Percentiles rank a stretch among this genome's conserved stretches.
Evolutionary conservation across 805 yeast species (phyloP).

Genomic region (Yamadazyma scolyti): DNA sequence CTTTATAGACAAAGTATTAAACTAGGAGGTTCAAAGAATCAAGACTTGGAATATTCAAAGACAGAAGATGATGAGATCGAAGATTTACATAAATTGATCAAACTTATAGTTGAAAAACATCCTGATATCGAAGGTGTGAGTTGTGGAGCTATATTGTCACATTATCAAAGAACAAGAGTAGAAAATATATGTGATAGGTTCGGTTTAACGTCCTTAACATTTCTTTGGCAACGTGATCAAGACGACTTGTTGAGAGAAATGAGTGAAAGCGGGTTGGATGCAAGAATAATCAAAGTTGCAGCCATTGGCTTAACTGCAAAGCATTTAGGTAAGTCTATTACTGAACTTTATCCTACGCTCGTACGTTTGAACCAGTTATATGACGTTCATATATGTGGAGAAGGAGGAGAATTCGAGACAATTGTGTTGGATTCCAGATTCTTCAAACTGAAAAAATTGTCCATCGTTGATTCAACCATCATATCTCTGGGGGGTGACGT

Average conservation of each 20-base stretch:
- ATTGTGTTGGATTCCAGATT: constrained; percentile 88
- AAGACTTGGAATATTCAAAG: constrained; percentile 61
- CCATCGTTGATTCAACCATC: constrained; percentile 35
- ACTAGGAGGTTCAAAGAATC: constrained; percentile 63
- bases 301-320: constrained; percentile 72
- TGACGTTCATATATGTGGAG: constrained; percentile 95
- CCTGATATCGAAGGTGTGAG: constrained; percentile 84
- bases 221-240: constrained; percentile 89
- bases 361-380: constrained; percentile 54
- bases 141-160: constrained; percentile 93
- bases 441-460: constrained; percentile 53
- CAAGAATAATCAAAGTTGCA: constrained; percentile 87
- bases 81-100: constrained; percentile 60
- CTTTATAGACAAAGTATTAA: constrained; percentile 64
- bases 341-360: constrained; percentile 58
- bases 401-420: constrained; percentile 98
- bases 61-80: constrained; percentile 84
- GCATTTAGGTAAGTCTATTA: constrained; percentile 68
- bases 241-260: constrained; percentile 76
- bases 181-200: constrained; percentile 83
- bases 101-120: constrained; percentile 43
- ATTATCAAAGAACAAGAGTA: constrained; percentile 92
- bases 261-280: constrained; percentile 65
- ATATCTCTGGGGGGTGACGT: constrained; percentile 59
- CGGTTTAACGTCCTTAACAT: constrained; percentile 67